Percentiles rank a stretch among this genome's conserved stretches.
These are phyloP conservation scores for Alternaria brassicicola DNA, from an alignment of 2,329 filamentous ascomycete species.

Conservation along the genomic window DNA sequence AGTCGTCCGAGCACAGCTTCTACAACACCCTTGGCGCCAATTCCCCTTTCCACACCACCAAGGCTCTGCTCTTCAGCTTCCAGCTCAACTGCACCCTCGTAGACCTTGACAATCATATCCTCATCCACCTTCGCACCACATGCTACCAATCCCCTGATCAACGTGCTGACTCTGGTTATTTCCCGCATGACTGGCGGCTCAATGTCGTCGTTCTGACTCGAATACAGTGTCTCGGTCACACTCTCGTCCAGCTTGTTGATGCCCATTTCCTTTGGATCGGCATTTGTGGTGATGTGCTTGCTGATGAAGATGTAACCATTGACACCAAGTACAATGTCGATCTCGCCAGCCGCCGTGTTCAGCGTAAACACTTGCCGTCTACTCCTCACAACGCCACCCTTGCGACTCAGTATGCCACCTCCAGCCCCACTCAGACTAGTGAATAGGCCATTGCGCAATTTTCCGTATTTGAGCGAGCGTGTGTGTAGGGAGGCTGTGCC, in stretches of 20 bases:
- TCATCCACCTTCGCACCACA: conserved; percentile 86
- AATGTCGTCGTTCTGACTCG: conserved; percentile 91
- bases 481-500: conserved; percentile 89
- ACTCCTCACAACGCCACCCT: conserved; percentile 79
- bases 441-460: conserved; percentile 92
- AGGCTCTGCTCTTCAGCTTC: conserved; percentile 65
- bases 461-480: conserved; percentile 88
- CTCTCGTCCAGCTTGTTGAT: conserved; percentile 89
- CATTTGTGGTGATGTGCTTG: conserved; percentile 72
- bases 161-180: conserved; percentile 81
- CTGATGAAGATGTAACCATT: conserved; percentile 98
- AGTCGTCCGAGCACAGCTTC: conserved; percentile 38
- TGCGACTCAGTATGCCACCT: conserved; percentile 57
- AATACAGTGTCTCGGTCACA: conserved; percentile 85
- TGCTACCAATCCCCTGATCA: conserved; percentile 82
- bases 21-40: conserved; percentile 42
- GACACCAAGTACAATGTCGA: conserved; percentile 89
- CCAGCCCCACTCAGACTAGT: conserved; percentile 80
- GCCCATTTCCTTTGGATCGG: conserved; percentile 60
- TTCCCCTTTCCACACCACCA: conserved; percentile 51
- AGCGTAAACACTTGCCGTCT: conserved; percentile 86
- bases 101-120: conserved; percentile 81
- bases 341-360: conserved; percentile 64
- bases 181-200: conserved; percentile 78
- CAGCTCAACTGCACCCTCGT: conserved; percentile 80